phyloP scores from a whole-genome alignment of 805 yeast species.

The Starmera pachycereana region DNA sequence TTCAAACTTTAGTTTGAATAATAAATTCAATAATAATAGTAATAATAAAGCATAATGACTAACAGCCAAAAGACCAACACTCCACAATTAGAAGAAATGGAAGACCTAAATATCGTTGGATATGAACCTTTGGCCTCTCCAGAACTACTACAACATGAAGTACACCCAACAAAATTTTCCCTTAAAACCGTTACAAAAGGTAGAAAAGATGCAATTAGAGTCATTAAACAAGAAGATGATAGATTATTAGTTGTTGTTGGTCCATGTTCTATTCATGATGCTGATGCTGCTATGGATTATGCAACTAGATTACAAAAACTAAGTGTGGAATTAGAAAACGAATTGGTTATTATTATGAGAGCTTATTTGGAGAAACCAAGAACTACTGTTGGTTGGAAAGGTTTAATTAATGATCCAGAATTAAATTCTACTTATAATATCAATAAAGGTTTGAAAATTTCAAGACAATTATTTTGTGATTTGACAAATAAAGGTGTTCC shows the following conservation, averaged over 20 bases:
- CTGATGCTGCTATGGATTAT: slow-evolving; percentile 82
- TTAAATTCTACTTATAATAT: slow-evolving; percentile 86
- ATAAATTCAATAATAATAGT: too few species aligned
- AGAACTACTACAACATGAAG: slow-evolving; percentile 77
- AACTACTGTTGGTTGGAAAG: slow-evolving; percentile 99
- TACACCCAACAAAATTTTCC: slow-evolving; percentile 50
- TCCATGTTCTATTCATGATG: slow-evolving; percentile 95
- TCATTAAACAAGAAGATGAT: slow-evolving; percentile 70
- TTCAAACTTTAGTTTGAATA: not conserved
- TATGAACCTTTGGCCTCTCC: slow-evolving; percentile 95
- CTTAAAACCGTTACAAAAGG: slow-evolving; percentile 62
- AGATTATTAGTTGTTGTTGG: slow-evolving; percentile 84
- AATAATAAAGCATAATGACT: not conserved
- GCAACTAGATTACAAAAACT: slow-evolving; percentile 58
- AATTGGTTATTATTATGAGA: slow-evolving; percentile 85
- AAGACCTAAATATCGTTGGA: slow-evolving; percentile 72
- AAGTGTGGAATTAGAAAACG: slow-evolving; percentile 62
- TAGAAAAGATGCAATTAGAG: slow-evolving; percentile 67
- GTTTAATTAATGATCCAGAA: slow-evolving; percentile 94
- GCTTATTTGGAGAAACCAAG: slow-evolving; percentile 98
- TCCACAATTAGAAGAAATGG: slow-evolving; percentile 28
- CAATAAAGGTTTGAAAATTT: slow-evolving; percentile 83
- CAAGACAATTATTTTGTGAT: slow-evolving; percentile 77
- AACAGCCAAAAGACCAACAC: slow-evolving; percentile 2
- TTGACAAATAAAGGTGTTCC: slow-evolving; percentile 77